A percentile compares a stretch with the other conserved stretches of the same genome.
phyloP scores from a whole-genome alignment of 1,284 basidiomycete species.

The Malassezia psittaci region DNA sequence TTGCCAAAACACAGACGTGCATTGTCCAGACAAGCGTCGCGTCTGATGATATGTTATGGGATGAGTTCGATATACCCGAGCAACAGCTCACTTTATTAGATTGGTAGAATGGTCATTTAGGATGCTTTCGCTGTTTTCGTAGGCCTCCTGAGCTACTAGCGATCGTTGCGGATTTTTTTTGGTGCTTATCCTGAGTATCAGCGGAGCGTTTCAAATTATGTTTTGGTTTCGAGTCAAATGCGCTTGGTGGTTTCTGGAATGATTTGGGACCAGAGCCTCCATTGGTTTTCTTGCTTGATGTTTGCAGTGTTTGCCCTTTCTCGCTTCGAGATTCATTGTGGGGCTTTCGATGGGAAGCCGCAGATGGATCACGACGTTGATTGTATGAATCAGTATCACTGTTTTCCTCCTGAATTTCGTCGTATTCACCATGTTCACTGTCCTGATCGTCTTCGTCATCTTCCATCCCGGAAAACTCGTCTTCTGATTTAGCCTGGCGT shows the following conservation, averaged over 20 bases:
- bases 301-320: too few species aligned
- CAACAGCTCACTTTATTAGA: not conserved
- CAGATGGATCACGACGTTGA: too few species aligned
- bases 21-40: not conserved
- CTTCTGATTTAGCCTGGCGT: not conserved
- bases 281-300: too few species aligned
- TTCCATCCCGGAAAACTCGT: not conserved
- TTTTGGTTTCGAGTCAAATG: not conserved
- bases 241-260: constrained; percentile 14
- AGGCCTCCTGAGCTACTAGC: not conserved
- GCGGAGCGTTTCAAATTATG: not conserved
- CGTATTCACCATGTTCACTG: constrained; percentile 7
- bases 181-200: not conserved
- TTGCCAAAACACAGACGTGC: not conserved
- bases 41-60: not conserved
- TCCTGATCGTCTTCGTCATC: constrained; percentile 9
- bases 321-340: too few species aligned
- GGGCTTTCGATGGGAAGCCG: too few species aligned
- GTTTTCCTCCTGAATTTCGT: too few species aligned
- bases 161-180: not conserved
- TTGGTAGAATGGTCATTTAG: constrained; percentile 2
- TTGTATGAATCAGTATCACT: too few species aligned
- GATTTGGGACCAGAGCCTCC: too few species aligned
- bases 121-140: constrained; percentile 3
- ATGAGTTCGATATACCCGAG: constrained; percentile 15